Conservation (phyloP, 2,329 filamentous ascomycete species). For the Nannizzia gypsea region DNA sequence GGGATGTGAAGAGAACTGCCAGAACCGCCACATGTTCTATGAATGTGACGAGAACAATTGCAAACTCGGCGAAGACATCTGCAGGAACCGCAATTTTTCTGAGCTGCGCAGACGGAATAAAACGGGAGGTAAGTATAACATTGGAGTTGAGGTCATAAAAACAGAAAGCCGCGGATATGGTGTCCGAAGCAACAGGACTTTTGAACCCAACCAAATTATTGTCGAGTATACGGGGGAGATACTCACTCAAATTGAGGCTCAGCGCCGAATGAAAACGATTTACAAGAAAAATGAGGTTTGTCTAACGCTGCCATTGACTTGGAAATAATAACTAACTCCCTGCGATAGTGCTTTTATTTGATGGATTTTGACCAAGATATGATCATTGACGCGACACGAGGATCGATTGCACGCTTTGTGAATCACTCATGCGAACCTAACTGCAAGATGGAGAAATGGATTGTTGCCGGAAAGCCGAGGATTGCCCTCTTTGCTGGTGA, state of each 20-base stretch:
- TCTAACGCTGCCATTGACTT: constrained; percentile 9
- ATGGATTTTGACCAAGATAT: constrained; percentile 99
- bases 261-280: constrained; percentile 79
- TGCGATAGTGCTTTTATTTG: constrained; percentile 74
- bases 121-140: constrained; percentile 71
- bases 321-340: background rate
- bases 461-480: constrained; percentile 79
- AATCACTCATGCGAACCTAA: constrained; percentile 97
- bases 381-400: constrained; percentile 93
- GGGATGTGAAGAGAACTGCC: constrained; percentile 79
- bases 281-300: constrained; percentile 88
- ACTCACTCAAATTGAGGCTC: constrained; percentile 87
- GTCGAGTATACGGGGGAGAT: constrained; percentile 98
- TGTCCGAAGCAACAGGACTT: constrained; percentile 79
- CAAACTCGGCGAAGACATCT: constrained; percentile 58
- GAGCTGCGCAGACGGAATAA: constrained; percentile 63
- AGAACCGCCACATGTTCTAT: constrained; percentile 94
- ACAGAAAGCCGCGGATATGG: constrained; percentile 81
- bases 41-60: constrained; percentile 91
- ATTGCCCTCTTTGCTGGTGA: constrained; percentile 96
- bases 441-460: constrained; percentile 97
- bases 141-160: constrained; percentile 91
- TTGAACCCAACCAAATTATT: constrained; percentile 84
- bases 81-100: constrained; percentile 80
- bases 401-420: constrained; percentile 92